Evolutionary conservation across 257 asterid genomes (phyloP), one percentile per base, ranked within the genome.

Genomic region (Mitragyna speciosa): DNA sequence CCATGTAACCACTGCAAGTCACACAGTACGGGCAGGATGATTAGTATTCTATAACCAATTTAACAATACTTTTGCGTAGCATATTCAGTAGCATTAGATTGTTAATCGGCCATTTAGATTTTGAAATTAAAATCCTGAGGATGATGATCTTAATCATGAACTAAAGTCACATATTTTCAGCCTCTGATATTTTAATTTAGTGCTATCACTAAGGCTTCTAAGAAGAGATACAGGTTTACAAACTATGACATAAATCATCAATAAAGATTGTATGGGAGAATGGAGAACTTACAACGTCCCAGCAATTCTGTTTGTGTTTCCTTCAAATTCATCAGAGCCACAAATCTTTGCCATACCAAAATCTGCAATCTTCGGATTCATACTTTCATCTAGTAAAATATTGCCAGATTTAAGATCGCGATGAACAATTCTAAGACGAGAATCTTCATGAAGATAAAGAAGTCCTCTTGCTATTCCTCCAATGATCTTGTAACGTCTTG

Each of bases 281-380:
- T 58, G 19, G 26, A 80, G 41, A 54, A 72, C 82, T 79, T 70
- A 85, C 85, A 36, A 79, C 24, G 85, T 82, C 41, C 82, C 85
- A 1, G 52, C 85, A 30, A 82, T 70, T 31, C 43, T 85, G 26
- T 20, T 76, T 30, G 82, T 85, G n/a, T 51, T 68, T 12, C 47
- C 84, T 73, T 73, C 78, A 30, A 45, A 78, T 72, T 85, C 75
- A 36, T 85, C 84, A 5, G 33, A 15, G 3, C 17, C 67, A 58
- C 82, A 73, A 43, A 79, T 47, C 12, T 76, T 65, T 36, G 86
- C 86, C 78, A 79, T 66, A 1, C 86, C 84, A 76, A 82, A 85
- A 73, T 85, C 86, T 47, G 86, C 76, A 65, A 79, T 79, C n/a
- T 85, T 85, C 5, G 88, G 78, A 15, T 82, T 82, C 84, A 85